phyloP scores from a whole-genome alignment of 345 rosid species.

The Eucalyptus viminalis region DNA sequence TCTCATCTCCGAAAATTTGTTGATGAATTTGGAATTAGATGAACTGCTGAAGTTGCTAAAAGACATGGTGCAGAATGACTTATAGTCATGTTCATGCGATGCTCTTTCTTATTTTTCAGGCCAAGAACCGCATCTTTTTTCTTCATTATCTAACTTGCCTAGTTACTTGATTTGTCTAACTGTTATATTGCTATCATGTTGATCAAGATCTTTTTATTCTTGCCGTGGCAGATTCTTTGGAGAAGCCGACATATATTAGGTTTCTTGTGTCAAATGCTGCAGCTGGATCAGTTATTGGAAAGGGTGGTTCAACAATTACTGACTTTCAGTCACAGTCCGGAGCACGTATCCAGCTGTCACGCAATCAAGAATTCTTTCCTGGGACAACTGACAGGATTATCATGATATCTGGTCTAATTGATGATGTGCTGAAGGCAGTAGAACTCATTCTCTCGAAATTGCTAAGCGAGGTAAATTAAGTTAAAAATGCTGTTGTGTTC shows the following conservation, averaged over 20 bases:
- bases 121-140: neutral
- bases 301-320: slow-evolving; percentile 94
- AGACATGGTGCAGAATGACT: neutral
- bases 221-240: slow-evolving; percentile 41
- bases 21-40: neutral
- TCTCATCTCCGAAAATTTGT: neutral
- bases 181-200: neutral
- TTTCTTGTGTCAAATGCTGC: slow-evolving; percentile 97
- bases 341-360: slow-evolving; percentile 92
- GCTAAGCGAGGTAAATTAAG: slow-evolving; percentile 66
- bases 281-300: slow-evolving; percentile 98
- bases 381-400: slow-evolving; percentile 94
- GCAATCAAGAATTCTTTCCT: slow-evolving; percentile 87
- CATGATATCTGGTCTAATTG: slow-evolving; percentile 68
- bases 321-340: slow-evolving; percentile 95
- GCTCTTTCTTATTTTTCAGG: neutral
- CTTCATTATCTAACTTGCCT: neutral
- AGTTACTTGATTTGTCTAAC: neutral
- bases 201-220: neutral
- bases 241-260: slow-evolving; percentile 72
- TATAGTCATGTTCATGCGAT: neutral
- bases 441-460: slow-evolving; percentile 83
- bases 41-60: neutral
- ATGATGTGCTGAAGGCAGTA: slow-evolving; percentile 68
- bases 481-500: neutral